These are phyloP conservation scores for Discostella stelligeroides DNA, from an alignment of 108 stramenopile genomes.

Conservation along the genomic window DNA sequence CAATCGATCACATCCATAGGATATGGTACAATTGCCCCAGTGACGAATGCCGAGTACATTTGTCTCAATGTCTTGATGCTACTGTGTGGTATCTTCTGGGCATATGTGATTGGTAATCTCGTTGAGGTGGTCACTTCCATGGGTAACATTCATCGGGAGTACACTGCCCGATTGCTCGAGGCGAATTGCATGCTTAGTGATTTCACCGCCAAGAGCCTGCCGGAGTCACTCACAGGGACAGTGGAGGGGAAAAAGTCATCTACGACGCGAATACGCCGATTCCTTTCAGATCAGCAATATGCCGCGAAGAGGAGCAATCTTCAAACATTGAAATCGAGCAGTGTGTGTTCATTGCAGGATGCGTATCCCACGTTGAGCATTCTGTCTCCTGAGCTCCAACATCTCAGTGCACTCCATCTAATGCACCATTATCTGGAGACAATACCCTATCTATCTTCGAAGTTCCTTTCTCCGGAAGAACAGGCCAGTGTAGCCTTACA, in stretches of 20 bases:
- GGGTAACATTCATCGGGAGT: constrained; percentile 3
- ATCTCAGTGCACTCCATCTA: constrained; percentile 34
- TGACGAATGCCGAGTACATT: constrained; percentile 43
- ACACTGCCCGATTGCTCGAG: constrained; percentile 17
- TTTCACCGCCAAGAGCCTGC: constrained; percentile 21
- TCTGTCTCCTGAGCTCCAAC: constrained; percentile 38
- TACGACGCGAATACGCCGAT: constrained; percentile 27
- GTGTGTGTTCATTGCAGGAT: constrained; percentile 18
- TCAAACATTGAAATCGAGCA: constrained; percentile 9
- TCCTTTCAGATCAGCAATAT: constrained; percentile 38
- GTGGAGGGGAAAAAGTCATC: constrained; percentile 15
- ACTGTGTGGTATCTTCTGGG: constrained; percentile 44
- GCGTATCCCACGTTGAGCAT: constrained; percentile 41
- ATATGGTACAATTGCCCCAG: constrained; percentile 53
- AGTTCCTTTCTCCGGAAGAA: constrained; percentile 41
- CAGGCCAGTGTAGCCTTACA: constrained; percentile 37
- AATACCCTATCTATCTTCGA: constrained; percentile 54
- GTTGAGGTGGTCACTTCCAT: constrained; percentile 29
- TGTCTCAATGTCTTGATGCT: constrained; percentile 40
- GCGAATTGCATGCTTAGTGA: constrained; percentile 42
- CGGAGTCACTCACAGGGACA: constrained; percentile 15
- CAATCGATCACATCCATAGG: constrained; percentile 60
- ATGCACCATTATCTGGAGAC: constrained; percentile 30
- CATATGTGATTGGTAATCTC: constrained; percentile 46
- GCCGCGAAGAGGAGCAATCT: constrained; percentile 8